Evolutionary conservation across 2,329 filamentous ascomycete species (phyloP), one percentile per base, ranked within the genome.

Genomic region (Xylariaceae sp.): DNA sequence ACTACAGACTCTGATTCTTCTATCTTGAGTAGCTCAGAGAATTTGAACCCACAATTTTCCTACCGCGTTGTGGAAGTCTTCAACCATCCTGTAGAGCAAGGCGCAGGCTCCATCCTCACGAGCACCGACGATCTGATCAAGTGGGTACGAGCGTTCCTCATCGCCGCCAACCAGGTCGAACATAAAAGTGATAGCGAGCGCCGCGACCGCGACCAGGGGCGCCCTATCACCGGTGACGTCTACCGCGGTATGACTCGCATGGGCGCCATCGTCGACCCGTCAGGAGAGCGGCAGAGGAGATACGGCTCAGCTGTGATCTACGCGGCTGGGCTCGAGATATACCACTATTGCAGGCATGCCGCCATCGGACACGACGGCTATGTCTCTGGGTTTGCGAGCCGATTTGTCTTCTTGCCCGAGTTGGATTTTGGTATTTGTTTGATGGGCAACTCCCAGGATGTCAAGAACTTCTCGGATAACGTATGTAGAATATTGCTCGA

Each of bases 71-170:
- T 25, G 2, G 44, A 57, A 2, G 39, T n/a, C n/a, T n/a, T n/a
- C n/a, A n/a, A n/a, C n/a, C n/a, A n/a, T n/a, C n/a, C 27, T 5
- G 43, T 47, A 1, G 56, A 57, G 11, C 50, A 58, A 34, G 58
- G 58, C 1, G 58, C 58, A 0, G 57, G 57, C 10, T 58, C 49
- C 0, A 49, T 60, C 33, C 42, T 59, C 6, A 53, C 56, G n/a
- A 57, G 52, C 49, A 57, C 43, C 10, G 52, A 57, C 11, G 58
- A 60, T 43, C 50, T 50, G 22, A 49, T 59, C 36, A 50, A 49
- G 41, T 60, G 58, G 57, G 53, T 57, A 4, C 49, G 49, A 20
- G 52, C 53, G 2, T 7, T 57, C 12, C 23, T 58, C 41, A 37
- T n/a, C n/a, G n/a, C n/a, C n/a, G n/a, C n/a, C n/a, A n/a, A n/a